phyloP scores from a whole-genome alignment of 192 early-diverging fungal genomes.

The Entophlyctis luteolus region DNA sequence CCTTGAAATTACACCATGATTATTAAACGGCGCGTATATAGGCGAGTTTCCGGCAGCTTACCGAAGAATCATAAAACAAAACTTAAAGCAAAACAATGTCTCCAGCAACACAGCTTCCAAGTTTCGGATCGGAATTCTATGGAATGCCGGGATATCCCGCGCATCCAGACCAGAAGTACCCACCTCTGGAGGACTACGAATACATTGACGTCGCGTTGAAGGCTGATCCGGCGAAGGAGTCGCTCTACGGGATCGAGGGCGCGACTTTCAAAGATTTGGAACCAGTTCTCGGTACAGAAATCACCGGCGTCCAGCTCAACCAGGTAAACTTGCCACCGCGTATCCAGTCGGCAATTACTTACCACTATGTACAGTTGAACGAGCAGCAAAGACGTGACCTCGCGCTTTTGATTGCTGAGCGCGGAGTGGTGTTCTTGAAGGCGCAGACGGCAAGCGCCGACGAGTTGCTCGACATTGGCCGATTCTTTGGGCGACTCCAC shows the following conservation, averaged over 20 bases:
- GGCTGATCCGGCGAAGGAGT: constrained; percentile 54
- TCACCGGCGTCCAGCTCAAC: constrained; percentile 51
- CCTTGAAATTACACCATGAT: too few relatives aligned
- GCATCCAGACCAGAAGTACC: constrained; percentile 18
- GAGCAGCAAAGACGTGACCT: constrained; percentile 62
- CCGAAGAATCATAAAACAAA: too few relatives aligned
- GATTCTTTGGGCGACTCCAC: constrained; percentile 19
- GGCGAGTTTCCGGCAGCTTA: too few relatives aligned
- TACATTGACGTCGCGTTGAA: constrained; percentile 32
- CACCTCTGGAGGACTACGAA: constrained; percentile 19
- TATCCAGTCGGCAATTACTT: constrained; percentile 22
- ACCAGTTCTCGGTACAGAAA: constrained; percentile 60
- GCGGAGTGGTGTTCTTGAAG: constrained; percentile 67
- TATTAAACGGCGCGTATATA: too few relatives aligned
- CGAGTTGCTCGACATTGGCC: constrained; percentile 48
- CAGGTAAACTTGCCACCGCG: neutral
- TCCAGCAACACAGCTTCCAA: neutral
- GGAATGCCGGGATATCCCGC: constrained; percentile 17
- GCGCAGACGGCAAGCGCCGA: constrained; percentile 58
- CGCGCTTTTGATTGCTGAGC: constrained; percentile 57
- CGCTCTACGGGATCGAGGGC: constrained; percentile 46
- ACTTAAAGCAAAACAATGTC: neutral
- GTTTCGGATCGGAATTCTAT: constrained; percentile 11
- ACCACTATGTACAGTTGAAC: constrained; percentile 39
- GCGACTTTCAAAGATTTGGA: constrained; percentile 52